Percentiles rank a stretch among this genome's conserved stretches.
Conservation (phyloP, 805 yeast genomes). For the Yamadazyma olivae region DNA sequence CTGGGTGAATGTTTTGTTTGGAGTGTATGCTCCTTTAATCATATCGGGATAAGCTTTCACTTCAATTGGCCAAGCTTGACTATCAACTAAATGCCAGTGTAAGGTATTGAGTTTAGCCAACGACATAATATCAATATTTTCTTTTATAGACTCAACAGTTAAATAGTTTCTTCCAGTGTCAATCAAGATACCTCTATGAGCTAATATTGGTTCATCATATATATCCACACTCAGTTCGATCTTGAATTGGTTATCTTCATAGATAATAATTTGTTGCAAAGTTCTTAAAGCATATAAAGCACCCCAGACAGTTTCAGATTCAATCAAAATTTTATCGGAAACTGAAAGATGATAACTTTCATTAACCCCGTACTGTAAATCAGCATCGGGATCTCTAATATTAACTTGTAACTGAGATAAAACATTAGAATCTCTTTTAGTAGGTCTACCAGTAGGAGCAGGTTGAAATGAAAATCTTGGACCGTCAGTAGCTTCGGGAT, state of each 20-base stretch:
- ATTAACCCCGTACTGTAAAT: conserved; percentile 33
- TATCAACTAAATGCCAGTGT: conserved; percentile 40
- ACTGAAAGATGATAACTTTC: conserved; percentile 30
- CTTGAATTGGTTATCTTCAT: conserved; percentile 18
- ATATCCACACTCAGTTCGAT: conserved; percentile 33
- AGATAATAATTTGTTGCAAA: conserved; percentile 34
- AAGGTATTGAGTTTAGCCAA: conserved; percentile 37
- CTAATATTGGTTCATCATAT: conserved; percentile 30
- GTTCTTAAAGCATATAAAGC: conserved; percentile 40
- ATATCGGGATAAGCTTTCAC: conserved; percentile 31
- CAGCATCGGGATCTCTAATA: conserved; percentile 6
- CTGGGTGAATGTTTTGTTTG: conserved; percentile 24
- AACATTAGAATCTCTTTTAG: neutral
- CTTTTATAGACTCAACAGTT: conserved; percentile 19
- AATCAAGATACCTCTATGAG: conserved; percentile 38
- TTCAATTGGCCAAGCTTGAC: conserved; percentile 40
- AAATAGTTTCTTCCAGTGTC: conserved; percentile 39
- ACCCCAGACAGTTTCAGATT: conserved; percentile 38
- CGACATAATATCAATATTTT: conserved; percentile 38
- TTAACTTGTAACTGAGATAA: neutral
- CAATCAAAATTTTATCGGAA: conserved; percentile 17
- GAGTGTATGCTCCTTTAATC: conserved; percentile 37
- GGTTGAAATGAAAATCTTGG: conserved; percentile 7
- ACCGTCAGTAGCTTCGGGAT: conserved; percentile 29
- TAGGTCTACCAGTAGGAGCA: conserved; percentile 15